phyloP scores from a whole-genome alignment of 2,329 filamentous ascomycete species.

The Aspergillus fructus region DNA sequence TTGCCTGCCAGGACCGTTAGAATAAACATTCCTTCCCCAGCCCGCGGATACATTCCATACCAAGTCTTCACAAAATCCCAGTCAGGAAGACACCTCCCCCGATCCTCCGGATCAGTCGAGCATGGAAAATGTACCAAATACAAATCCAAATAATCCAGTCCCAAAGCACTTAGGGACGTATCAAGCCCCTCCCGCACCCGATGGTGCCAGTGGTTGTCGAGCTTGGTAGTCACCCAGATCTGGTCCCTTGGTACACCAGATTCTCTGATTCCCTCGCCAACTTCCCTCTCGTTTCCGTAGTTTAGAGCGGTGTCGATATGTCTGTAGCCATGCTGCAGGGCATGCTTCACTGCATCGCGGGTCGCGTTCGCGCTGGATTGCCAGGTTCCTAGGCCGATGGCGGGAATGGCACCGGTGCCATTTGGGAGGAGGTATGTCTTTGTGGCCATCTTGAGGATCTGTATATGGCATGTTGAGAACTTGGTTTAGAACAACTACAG shows the following conservation, averaged over 20 bases:
- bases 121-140: slow-evolving; percentile 69
- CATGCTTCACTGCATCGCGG: slow-evolving; percentile 47
- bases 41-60: slow-evolving; percentile 23
- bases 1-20: slow-evolving; percentile 39
- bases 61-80: slow-evolving; percentile 84
- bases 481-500: not conserved
- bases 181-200: slow-evolving; percentile 62
- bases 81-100: slow-evolving; percentile 65
- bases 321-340: slow-evolving; percentile 53
- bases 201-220: slow-evolving; percentile 65
- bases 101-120: slow-evolving; percentile 52
- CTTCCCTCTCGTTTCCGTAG: slow-evolving; percentile 67
- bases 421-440: slow-evolving; percentile 34
- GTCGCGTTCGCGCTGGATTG: slow-evolving; percentile 55
- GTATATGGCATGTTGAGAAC: too few relatives aligned
- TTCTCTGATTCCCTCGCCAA: slow-evolving; percentile 64
- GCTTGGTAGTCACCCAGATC: slow-evolving; percentile 67
- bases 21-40: too few relatives aligned
- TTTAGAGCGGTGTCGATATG: slow-evolving; percentile 54
- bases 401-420: slow-evolving; percentile 47
- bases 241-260: slow-evolving; percentile 65
- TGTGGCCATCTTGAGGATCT: not conserved
- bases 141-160: slow-evolving; percentile 67
- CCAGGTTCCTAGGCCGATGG: slow-evolving; percentile 56
- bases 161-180: slow-evolving; percentile 63